Conservation (phyloP, 345 rosid species). For the Eutrema yunnanense region DNA sequence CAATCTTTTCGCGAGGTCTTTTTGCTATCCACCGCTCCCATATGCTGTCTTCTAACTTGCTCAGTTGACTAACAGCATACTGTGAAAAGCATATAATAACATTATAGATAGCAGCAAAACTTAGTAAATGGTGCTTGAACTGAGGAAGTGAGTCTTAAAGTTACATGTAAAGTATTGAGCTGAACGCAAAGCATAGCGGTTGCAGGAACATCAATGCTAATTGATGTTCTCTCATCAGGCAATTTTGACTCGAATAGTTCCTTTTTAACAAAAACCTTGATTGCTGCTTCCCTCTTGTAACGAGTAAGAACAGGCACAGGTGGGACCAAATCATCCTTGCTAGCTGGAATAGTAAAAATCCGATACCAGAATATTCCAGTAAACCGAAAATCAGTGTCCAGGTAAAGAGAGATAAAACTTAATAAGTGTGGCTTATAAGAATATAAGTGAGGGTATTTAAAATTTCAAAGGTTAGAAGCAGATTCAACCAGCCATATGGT, state of each 20-base stretch:
- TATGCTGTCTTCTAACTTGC: constrained; percentile 89
- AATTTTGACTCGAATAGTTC: constrained; percentile 78
- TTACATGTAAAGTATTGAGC: constrained; percentile 85
- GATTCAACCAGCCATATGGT: constrained; percentile 14
- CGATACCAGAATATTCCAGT: constrained; percentile 17
- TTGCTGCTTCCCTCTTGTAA: constrained; percentile 78
- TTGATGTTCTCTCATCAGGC: constrained; percentile 68
- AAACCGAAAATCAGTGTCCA: not conserved
- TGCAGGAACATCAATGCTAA: constrained; percentile 51
- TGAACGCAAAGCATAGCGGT: constrained; percentile 79
- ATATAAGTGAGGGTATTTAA: not conserved
- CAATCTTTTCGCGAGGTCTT: constrained; percentile 54
- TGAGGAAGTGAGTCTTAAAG: constrained; percentile 30
- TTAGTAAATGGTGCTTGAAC: constrained; percentile 3
- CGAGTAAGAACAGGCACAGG: constrained; percentile 94
- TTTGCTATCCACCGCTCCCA: constrained; percentile 73
- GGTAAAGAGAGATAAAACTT: not conserved
- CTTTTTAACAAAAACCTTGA: constrained; percentile 93
- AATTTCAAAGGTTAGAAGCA: constrained; percentile 7
- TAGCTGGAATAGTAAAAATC: constrained; percentile 46
- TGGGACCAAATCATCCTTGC: constrained; percentile 88
- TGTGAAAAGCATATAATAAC: constrained; percentile 34
- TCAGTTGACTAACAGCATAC: constrained; percentile 94
- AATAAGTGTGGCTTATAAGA: not conserved
- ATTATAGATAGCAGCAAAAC: constrained; percentile 1